Evolutionary conservation across 139 green algal species (phyloP), one percentile per base, ranked within the genome.

Genomic region (Microglena sp.): DNA sequence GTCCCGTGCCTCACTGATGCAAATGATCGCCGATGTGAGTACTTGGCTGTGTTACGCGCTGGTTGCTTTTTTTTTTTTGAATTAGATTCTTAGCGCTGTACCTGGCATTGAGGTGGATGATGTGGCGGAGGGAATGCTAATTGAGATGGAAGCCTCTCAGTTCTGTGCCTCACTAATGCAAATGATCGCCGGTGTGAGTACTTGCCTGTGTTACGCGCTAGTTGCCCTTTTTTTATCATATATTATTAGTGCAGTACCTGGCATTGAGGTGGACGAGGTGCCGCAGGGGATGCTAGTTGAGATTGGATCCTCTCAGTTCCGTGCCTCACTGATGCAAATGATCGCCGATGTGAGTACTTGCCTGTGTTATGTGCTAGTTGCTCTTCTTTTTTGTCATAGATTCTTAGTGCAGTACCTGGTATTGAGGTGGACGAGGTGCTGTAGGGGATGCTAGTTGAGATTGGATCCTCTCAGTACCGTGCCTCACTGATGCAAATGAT

Each of bases 161-260:
- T 77, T 70, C 65, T 53, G 66, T 26, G 60, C 64, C 29, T 22
- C 24, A 33, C 53, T 77, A 32, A 31, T 77, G 30, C 26, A 65
- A 24, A 77, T 77, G 71, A 72, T 77, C 32, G 43, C 72, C 35
- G 60, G 69, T 31, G 67, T 73, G 60, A 62, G 67, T 50, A 18
- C 5, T 46, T 4, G 26, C 11, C 15, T 11, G 15, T 24, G 15
- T 24, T 50, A 15, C 40, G 15, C 15, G 40, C 40, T 24, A 24
- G n/a, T n/a, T n/a, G n/a, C n/a, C n/a, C n/a, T n/a, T n/a, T n/a
- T n/a, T n/a, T n/a, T n/a, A n/a, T n/a, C n/a, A n/a, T n/a, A n/a
- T n/a, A n/a, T n/a, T n/a, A n/a, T n/a, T n/a, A n/a, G n/a, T n/a
- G n/a, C n/a, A n/a, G n/a, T n/a, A 15, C 15, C 15, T 15, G 40